Percentiles rank a stretch among this genome's conserved stretches.
These are phyloP conservation scores for Acidomyces sp. DNA, from an alignment of 495 filamentous ascomycete species.

Conservation along the genomic window DNA sequence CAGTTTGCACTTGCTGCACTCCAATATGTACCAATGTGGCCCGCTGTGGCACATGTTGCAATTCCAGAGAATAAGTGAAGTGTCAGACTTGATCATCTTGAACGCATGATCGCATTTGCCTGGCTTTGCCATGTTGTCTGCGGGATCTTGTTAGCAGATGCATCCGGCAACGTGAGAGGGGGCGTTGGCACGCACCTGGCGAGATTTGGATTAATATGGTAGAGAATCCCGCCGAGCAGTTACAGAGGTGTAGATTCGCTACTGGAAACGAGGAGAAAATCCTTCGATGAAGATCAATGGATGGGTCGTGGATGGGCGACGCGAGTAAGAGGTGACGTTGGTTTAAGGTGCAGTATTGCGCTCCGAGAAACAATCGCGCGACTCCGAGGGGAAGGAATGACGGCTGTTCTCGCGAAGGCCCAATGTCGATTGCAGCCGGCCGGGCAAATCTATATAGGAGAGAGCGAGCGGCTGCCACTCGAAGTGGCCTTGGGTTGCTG, in stretches of 20 bases:
- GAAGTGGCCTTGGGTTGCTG: not conserved
- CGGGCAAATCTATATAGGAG: constrained; percentile 12
- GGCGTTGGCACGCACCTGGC: too few relatives aligned
- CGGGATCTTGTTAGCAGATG: too few relatives aligned
- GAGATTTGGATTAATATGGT: too few relatives aligned
- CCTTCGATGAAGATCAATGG: too few relatives aligned
- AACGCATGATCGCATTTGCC: constrained; percentile 55
- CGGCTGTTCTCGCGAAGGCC: not conserved
- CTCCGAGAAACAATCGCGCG: not conserved
- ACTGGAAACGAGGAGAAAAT: too few relatives aligned
- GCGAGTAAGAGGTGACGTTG: not conserved
- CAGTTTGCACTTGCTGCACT: constrained; percentile 65
- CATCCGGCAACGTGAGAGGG: too few relatives aligned
- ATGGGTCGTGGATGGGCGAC: too few relatives aligned
- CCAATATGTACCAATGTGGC: constrained; percentile 71
- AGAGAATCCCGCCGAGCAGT: too few relatives aligned
- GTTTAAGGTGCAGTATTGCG: not conserved
- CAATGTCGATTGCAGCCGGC: not conserved
- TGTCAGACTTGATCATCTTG: constrained; percentile 66
- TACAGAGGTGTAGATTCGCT: too few relatives aligned
- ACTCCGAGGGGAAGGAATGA: constrained; percentile 1
- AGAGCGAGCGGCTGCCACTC: not conserved
- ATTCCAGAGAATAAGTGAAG: constrained; percentile 60
- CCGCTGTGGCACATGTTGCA: constrained; percentile 66
- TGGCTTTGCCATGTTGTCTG: constrained; percentile 45